These are phyloP conservation scores for Penicillium silybi DNA, from an alignment of 495 filamentous ascomycete species.

Conservation along the genomic window DNA sequence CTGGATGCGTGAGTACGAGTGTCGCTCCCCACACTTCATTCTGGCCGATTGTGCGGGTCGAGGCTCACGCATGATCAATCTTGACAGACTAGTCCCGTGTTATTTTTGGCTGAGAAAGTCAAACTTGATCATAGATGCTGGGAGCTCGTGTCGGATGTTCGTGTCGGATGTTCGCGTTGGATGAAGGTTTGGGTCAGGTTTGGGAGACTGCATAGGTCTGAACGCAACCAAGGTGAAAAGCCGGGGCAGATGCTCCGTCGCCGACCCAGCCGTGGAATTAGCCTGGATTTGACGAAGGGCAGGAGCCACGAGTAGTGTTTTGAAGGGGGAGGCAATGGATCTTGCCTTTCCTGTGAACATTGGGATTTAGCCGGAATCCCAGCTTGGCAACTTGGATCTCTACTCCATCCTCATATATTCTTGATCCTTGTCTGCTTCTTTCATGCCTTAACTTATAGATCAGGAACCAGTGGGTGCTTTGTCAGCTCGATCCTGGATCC, in stretches of 20 bases:
- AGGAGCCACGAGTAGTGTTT: not conserved
- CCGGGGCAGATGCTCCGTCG: conserved; percentile 3
- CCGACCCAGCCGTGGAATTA: not conserved
- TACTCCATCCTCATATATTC: too few species aligned
- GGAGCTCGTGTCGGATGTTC: too few species aligned
- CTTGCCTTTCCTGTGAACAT: not conserved
- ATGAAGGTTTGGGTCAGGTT: not conserved
- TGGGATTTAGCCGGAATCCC: conserved; percentile 9
- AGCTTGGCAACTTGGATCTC: not conserved
- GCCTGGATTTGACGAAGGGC: not conserved
- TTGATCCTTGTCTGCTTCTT: too few species aligned
- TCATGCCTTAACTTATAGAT: not conserved
- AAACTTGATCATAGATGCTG: not conserved
- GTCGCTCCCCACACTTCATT: not conserved
- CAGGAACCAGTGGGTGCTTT: not conserved
- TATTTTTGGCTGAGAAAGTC: not conserved
- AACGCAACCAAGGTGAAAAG: not conserved
- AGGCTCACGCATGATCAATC: conserved; percentile 5
- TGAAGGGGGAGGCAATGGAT: not conserved
- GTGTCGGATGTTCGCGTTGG: not conserved
- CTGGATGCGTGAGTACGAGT: not conserved
- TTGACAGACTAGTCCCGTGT: conserved; percentile 4
- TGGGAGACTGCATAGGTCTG: not conserved
- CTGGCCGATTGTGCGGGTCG: conserved; percentile 1
- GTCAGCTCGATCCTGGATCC: not conserved